phyloP scores from a whole-genome alignment of 345 rosid species.

The Bretschneidera sinensis region DNA sequence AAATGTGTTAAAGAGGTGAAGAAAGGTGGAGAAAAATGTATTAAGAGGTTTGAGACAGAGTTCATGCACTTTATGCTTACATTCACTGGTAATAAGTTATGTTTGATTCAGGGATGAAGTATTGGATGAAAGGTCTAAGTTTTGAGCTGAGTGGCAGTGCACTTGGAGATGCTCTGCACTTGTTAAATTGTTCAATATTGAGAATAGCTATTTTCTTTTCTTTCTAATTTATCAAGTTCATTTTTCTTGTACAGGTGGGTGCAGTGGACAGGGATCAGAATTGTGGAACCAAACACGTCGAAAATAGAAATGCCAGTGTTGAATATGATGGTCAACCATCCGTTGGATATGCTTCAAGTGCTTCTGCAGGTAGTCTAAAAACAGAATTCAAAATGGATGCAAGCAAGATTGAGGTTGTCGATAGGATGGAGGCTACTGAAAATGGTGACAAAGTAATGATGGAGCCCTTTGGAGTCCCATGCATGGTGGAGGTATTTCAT shows the following conservation, averaged over 20 bases:
- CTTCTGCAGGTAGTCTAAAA: constrained; percentile 20
- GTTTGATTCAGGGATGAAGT: constrained; percentile 2
- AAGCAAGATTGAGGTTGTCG: constrained; percentile 23
- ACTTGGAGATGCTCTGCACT: background rate
- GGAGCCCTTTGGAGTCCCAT: constrained; percentile 66
- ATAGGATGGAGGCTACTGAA: constrained; percentile 31
- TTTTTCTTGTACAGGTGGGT: constrained; percentile 36
- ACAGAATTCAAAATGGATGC: constrained; percentile 26
- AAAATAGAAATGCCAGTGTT: constrained; percentile 36
- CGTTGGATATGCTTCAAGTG: constrained; percentile 22
- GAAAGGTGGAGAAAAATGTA: background rate
- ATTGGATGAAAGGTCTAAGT: constrained; percentile 1
- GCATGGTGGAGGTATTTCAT: constrained; percentile 73
- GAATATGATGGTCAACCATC: constrained; percentile 33
- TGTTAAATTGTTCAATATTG: background rate
- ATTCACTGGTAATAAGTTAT: background rate
- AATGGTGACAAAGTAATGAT: constrained; percentile 38
- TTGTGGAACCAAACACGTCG: constrained; percentile 32
- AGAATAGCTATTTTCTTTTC: constrained; percentile 5
- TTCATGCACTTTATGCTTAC: too few relatives aligned
- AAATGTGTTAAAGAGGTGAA: too few relatives aligned
- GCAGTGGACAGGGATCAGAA: constrained; percentile 29
- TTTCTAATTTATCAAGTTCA: constrained; percentile 16
- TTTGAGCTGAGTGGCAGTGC: constrained; percentile 12
- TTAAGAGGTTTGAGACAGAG: background rate